phyloP scores from a whole-genome alignment of 306 rosid species.

The Hippophae rhamnoides region DNA sequence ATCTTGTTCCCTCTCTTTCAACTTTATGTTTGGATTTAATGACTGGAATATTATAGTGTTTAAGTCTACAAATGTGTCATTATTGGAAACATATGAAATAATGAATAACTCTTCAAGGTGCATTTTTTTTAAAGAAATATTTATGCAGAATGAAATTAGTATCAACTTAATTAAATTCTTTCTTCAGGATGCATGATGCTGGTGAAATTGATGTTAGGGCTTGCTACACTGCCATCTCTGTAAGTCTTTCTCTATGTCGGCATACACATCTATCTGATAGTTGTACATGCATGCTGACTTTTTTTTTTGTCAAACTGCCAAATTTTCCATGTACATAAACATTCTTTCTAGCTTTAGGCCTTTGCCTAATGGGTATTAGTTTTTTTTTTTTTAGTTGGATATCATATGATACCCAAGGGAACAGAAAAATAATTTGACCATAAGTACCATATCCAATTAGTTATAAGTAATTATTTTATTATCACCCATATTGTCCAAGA shows the following conservation, averaged over 20 bases:
- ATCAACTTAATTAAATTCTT: not conserved
- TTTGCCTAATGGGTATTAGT: no score
- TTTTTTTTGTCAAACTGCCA: no score
- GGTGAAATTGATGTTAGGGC: conserved; percentile 95
- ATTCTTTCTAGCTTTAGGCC: no score
- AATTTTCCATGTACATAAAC: no score
- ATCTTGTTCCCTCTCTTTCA: not conserved
- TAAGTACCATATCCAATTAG: no score
- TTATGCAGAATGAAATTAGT: not conserved
- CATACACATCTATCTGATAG: no score
- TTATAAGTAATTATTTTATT: no score
- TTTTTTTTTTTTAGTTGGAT: conserved; percentile 13
- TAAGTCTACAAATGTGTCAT: not conserved
- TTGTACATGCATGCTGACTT: no score
- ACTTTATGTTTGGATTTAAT: not conserved
- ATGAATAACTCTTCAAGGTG: not conserved
- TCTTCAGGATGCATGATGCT: conserved; percentile 69
- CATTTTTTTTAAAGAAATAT: not conserved
- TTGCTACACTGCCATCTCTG: conserved; percentile 95
- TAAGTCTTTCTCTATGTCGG: conserved; percentile 28
- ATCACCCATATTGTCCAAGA: no score
- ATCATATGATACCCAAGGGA: not conserved
- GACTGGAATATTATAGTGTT: not conserved
- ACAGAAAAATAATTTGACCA: not conserved
- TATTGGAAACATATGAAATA: not conserved